Percentiles rank a stretch among this genome's conserved stretches.
These are phyloP conservation scores for Fusarium neocosmosporiellum DNA, from an alignment of 2,329 filamentous ascomycete genomes.

Conservation along the genomic window DNA sequence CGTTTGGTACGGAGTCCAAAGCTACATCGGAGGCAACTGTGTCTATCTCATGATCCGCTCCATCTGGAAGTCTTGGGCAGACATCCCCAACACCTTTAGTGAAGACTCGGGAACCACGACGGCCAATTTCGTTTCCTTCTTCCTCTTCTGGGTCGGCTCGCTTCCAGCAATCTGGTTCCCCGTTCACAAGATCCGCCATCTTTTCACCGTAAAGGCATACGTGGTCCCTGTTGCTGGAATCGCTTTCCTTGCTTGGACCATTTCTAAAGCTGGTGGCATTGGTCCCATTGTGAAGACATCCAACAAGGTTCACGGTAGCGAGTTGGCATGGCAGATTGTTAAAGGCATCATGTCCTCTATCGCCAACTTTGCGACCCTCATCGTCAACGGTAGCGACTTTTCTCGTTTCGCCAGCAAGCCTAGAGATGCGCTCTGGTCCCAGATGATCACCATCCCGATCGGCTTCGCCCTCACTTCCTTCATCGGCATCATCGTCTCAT, in stretches of 20 bases:
- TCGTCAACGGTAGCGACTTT: slow-evolving; percentile 87
- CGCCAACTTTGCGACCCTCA: slow-evolving; percentile 90
- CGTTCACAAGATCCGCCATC: slow-evolving; percentile 86
- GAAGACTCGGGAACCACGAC: slow-evolving; percentile 76
- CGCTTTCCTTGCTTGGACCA: slow-evolving; percentile 87
- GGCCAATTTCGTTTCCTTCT: slow-evolving; percentile 81
- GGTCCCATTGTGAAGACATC: slow-evolving; percentile 83
- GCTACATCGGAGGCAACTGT: slow-evolving; percentile 86
- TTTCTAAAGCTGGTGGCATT: slow-evolving; percentile 83
- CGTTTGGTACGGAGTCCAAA: slow-evolving; percentile 88
- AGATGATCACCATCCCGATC: slow-evolving; percentile 78
- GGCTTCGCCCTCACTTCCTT: slow-evolving; percentile 85
- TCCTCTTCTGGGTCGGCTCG: slow-evolving; percentile 86
- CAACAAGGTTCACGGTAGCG: slow-evolving; percentile 71
- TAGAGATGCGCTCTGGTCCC: slow-evolving; percentile 81
- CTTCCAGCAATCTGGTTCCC: slow-evolving; percentile 90
- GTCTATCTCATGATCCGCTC: slow-evolving; percentile 89
- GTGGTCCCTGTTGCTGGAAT: slow-evolving; percentile 87
- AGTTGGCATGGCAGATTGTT: slow-evolving; percentile 83
- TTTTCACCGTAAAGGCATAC: slow-evolving; percentile 91
- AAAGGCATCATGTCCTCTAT: slow-evolving; percentile 90
- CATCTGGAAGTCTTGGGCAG: slow-evolving; percentile 79
- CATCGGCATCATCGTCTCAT: slow-evolving; percentile 83
- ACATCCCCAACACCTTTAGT: slow-evolving; percentile 75
- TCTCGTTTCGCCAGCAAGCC: slow-evolving; percentile 84